Percentiles rank a stretch among this genome's conserved stretches.
Evolutionary conservation across 1,284 basidiomycete genomes (phyloP).

Genomic region (Malassezia caprae): DNA sequence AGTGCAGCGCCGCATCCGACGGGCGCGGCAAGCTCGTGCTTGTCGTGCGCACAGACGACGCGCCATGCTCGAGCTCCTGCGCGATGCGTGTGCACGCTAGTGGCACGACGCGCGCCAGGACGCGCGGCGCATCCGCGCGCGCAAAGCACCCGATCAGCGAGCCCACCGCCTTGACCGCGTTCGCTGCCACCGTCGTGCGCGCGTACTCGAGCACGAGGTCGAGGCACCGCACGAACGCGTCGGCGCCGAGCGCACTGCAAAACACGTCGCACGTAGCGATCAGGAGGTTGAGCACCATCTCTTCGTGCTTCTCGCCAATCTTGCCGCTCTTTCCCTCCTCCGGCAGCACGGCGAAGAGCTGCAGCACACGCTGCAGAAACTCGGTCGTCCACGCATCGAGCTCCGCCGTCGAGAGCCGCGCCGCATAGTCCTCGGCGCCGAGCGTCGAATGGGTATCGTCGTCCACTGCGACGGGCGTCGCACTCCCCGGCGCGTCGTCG

Average conservation of each 20-base stretch:
- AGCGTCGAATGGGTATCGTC: slow-evolving; percentile 45
- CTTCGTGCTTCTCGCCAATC: slow-evolving; percentile 76
- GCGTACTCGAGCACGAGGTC: slow-evolving; percentile 72
- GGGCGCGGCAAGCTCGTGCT: slow-evolving; percentile 71
- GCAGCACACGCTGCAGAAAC: slow-evolving; percentile 73
- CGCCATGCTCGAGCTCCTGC: slow-evolving; percentile 77
- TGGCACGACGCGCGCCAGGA: slow-evolving; percentile 68
- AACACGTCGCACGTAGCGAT: slow-evolving; percentile 73
- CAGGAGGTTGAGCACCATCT: slow-evolving; percentile 68
- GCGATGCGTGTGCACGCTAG: slow-evolving; percentile 71
- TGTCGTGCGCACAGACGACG: slow-evolving; percentile 81
- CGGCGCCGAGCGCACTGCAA: slow-evolving; percentile 75
- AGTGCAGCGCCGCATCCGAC: slow-evolving; percentile 84
- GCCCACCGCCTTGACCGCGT: slow-evolving; percentile 78
- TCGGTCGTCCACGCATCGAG: slow-evolving; percentile 83
- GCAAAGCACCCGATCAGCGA: slow-evolving; percentile 79
- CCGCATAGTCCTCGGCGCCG: slow-evolving; percentile 55
- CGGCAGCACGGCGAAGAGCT: slow-evolving; percentile 82
- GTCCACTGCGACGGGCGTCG: slow-evolving; percentile 2
- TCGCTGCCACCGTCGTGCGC: slow-evolving; percentile 63
- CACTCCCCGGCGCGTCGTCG: not conserved
- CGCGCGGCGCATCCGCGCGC: slow-evolving; percentile 65
- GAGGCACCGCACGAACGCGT: slow-evolving; percentile 74
- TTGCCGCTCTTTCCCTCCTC: slow-evolving; percentile 67
- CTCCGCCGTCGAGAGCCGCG: slow-evolving; percentile 58